phyloP scores from a whole-genome alignment of 2,329 filamentous ascomycete species.

The Epichloe gansuensis region DNA sequence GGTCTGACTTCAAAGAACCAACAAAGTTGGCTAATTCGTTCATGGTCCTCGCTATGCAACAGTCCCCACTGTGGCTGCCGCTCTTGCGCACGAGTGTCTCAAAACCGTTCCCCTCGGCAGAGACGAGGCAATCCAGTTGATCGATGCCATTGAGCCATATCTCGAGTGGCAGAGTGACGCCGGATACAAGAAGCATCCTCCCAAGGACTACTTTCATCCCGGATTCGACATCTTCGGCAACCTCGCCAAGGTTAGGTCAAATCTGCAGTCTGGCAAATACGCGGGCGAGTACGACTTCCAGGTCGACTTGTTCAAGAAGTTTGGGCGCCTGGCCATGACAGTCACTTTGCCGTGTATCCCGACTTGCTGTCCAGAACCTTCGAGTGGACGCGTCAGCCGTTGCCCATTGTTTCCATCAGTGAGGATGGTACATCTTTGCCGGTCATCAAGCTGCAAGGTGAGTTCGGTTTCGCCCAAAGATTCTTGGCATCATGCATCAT shows the following conservation, averaged over 20 bases:
- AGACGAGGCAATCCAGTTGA: slow-evolving; percentile 21
- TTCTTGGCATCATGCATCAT: background rate
- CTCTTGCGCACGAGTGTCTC: slow-evolving; percentile 25
- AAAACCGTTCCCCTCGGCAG: slow-evolving; percentile 26
- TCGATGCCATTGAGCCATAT: slow-evolving; percentile 28
- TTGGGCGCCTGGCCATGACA: slow-evolving; percentile 43
- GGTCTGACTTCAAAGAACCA: too few relatives aligned
- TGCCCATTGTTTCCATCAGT: slow-evolving; percentile 28
- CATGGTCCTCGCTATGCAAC: slow-evolving; percentile 7
- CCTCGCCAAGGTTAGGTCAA: slow-evolving; percentile 32
- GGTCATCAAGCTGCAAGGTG: slow-evolving; percentile 12
- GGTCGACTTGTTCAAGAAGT: slow-evolving; percentile 40
- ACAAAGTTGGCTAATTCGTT: background rate
- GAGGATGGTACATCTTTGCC: slow-evolving; percentile 16
- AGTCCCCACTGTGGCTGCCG: slow-evolving; percentile 22
- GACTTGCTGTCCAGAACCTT: slow-evolving; percentile 9
- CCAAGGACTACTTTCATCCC: slow-evolving; percentile 36
- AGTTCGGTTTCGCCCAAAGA: background rate
- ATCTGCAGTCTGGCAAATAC: slow-evolving; percentile 29
- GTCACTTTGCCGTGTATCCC: slow-evolving; percentile 37
- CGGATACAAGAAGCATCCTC: slow-evolving; percentile 38
- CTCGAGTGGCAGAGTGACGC: slow-evolving; percentile 36
- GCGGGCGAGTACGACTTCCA: slow-evolving; percentile 44
- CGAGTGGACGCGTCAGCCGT: slow-evolving; percentile 8
- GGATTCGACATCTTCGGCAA: slow-evolving; percentile 33